A percentile compares a stretch with the other conserved stretches of the same genome.
Evolutionary conservation across 208 protist genomes (phyloP).

Genomic region (Wallacemonas sp.): DNA sequence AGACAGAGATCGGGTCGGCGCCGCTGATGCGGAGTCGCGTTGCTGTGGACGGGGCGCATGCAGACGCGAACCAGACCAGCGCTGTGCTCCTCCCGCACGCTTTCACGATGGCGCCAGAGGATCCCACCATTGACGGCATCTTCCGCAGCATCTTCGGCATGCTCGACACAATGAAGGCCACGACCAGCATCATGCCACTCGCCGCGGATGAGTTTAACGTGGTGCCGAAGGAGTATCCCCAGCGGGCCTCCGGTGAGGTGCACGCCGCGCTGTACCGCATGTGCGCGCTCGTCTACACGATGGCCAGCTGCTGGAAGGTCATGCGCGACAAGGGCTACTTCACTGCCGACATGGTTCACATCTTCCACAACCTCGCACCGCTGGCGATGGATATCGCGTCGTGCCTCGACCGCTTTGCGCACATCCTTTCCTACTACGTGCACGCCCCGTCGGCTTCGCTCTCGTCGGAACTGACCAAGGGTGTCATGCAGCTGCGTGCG

Average conservation of each 20-base stretch:
- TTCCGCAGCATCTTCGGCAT: slow-evolving; percentile 39
- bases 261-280: slow-evolving; percentile 67
- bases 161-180: slow-evolving; percentile 45
- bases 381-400: slow-evolving; percentile 45
- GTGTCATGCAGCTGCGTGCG: slow-evolving; percentile 56
- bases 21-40: background rate
- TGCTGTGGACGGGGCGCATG: background rate
- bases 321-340: slow-evolving; percentile 83
- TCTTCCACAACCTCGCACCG: slow-evolving; percentile 63
- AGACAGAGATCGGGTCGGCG: background rate
- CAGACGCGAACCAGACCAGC: too few relatives aligned
- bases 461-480: slow-evolving; percentile 54
- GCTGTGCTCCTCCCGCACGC: slow-evolving; percentile 25
- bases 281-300: slow-evolving; percentile 65
- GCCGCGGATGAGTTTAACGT: slow-evolving; percentile 66
- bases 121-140: slow-evolving; percentile 35
- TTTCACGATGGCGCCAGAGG: slow-evolving; percentile 53
- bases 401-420: slow-evolving; percentile 54
- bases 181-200: slow-evolving; percentile 53
- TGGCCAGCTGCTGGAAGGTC: slow-evolving; percentile 73
- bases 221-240: slow-evolving; percentile 53
- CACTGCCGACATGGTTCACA: slow-evolving; percentile 52
- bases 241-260: slow-evolving; percentile 52
- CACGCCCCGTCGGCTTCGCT: slow-evolving; percentile 39
- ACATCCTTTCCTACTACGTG: slow-evolving; percentile 55